A percentile compares a stretch with the other conserved stretches of the same genome.
phyloP scores from a whole-genome alignment of 2,329 filamentous ascomycete species.

The Neocucurbitaria cava region DNA sequence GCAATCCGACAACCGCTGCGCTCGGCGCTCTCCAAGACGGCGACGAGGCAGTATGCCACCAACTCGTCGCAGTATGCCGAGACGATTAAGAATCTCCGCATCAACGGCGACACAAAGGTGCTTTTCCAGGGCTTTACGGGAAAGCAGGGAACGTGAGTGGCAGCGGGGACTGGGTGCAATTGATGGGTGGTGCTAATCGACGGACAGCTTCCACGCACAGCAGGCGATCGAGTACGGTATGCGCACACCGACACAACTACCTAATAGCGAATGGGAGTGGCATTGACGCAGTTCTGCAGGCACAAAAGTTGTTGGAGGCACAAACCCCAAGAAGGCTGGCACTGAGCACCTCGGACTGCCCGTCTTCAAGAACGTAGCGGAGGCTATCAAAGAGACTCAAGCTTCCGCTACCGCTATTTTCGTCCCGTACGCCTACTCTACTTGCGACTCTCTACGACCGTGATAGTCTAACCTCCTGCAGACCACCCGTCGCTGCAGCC shows the following conservation, averaged over 20 bases:
- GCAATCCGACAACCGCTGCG: conserved; percentile 77
- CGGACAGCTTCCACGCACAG: conserved; percentile 88
- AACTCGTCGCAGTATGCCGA: conserved; percentile 62
- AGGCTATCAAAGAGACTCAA: conserved; percentile 88
- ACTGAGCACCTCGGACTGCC: conserved; percentile 86
- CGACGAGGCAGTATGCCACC: conserved; percentile 80
- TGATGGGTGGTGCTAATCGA: conserved; percentile 19
- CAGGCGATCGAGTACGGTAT: conserved; percentile 99
- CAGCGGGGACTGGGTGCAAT: background rate
- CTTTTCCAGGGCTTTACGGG: conserved; percentile 97
- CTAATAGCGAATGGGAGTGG: conserved; percentile 20
- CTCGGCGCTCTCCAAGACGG: conserved; percentile 71
- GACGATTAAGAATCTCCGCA: conserved; percentile 76
- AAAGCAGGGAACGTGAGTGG: conserved; percentile 80
- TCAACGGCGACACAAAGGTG: conserved; percentile 92
- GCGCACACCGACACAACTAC: conserved; percentile 25
- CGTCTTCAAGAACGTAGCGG: conserved; percentile 87
- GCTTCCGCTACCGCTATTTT: conserved; percentile 94
- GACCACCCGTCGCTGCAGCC: conserved; percentile 86
- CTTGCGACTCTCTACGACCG: conserved; percentile 2
- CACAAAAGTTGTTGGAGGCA: conserved; percentile 96
- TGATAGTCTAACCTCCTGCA: conserved; percentile 52
- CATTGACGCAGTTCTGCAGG: conserved; percentile 61
- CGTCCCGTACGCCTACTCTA: conserved; percentile 72
- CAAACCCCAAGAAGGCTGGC: conserved; percentile 98